Percentiles rank a stretch among this genome's conserved stretches.
Conservation (phyloP, 2,329 filamentous ascomycete genomes). For the Nemania sp. region DNA sequence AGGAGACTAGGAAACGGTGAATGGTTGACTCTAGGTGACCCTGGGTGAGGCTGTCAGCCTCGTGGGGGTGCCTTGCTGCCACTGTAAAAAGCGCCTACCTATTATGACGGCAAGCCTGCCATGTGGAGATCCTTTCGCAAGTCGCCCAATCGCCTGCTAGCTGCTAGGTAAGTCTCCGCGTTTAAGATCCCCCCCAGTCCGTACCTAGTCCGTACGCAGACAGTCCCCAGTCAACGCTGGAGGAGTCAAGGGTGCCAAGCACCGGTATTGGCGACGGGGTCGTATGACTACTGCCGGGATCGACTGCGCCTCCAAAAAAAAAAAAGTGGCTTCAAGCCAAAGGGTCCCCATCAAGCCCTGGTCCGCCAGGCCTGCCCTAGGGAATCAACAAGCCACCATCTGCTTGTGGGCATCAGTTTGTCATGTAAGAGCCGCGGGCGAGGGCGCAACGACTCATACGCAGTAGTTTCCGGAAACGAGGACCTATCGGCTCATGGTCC, state of each 20-base stretch:
- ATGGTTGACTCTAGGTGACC: slow-evolving; percentile 23
- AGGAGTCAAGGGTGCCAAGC: slow-evolving; percentile 19
- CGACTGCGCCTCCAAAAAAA: slow-evolving; percentile 46
- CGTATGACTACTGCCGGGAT: slow-evolving; percentile 43
- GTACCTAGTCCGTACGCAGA: too few relatives aligned
- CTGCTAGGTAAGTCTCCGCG: too few relatives aligned
- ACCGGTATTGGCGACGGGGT: slow-evolving; percentile 39
- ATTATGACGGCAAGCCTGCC: slow-evolving; percentile 16
- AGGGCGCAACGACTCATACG: slow-evolving; percentile 19
- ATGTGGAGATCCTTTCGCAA: slow-evolving; percentile 46
- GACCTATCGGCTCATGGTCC: slow-evolving; percentile 35
- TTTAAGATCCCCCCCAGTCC: slow-evolving; percentile 24
- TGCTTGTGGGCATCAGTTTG: slow-evolving; percentile 1
- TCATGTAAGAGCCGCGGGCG: slow-evolving; percentile 22
- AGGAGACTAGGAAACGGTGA: slow-evolving; percentile 10
- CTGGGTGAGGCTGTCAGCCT: slow-evolving; percentile 40
- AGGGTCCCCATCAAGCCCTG: too few relatives aligned
- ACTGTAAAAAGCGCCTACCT: background rate
- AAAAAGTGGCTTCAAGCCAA: slow-evolving; percentile 45
- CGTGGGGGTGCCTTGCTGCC: slow-evolving; percentile 34
- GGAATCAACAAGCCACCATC: slow-evolving; percentile 25
- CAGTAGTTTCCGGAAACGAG: background rate
- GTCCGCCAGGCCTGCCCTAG: slow-evolving; percentile 25
- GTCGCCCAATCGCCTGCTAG: slow-evolving; percentile 50
- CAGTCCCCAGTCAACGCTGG: slow-evolving; percentile 23